Conservation (phyloP, 75 land plant species). For the Azolla pinnata region DNA sequence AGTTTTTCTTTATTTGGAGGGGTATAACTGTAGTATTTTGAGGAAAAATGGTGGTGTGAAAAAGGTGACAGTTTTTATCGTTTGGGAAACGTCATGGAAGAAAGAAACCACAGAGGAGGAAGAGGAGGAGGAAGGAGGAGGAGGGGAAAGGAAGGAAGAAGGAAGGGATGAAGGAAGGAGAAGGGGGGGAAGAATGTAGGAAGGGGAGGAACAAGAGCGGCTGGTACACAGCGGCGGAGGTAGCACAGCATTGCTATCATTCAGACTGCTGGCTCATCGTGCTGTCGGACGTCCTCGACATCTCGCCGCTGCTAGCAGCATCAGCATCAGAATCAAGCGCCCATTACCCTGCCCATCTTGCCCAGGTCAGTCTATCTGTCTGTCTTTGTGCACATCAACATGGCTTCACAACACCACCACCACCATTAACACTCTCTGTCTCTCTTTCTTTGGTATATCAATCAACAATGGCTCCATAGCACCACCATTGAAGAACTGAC, state of each 20-base stretch:
- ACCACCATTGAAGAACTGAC: background rate
- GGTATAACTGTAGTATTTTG: background rate
- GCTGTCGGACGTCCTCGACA: constrained; percentile 15
- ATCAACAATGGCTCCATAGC: background rate
- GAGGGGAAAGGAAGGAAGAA: background rate
- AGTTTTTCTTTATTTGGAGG: background rate
- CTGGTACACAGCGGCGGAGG: constrained; percentile 29
- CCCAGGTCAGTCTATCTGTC: constrained; percentile 7
- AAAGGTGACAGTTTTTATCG: too few species aligned
- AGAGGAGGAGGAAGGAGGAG: background rate
- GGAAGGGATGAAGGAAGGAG: background rate
- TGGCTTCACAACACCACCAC: too few species aligned
- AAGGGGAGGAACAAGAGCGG: constrained; percentile 10
- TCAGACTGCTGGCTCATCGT: constrained; percentile 22
- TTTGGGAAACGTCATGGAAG: background rate
- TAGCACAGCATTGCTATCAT: constrained; percentile 14
- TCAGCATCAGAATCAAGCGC: too few species aligned
- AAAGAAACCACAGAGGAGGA: background rate
- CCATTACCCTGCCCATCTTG: constrained; percentile 12
- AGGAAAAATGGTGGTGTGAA: background rate
- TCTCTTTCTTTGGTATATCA: background rate
- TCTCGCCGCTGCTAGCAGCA: constrained; percentile 15
- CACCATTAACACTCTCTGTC: background rate
- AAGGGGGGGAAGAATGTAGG: background rate
- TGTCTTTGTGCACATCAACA: background rate